Conservation (phyloP, 2,329 filamentous ascomycete species). For the Lachnellula occidentalis region DNA sequence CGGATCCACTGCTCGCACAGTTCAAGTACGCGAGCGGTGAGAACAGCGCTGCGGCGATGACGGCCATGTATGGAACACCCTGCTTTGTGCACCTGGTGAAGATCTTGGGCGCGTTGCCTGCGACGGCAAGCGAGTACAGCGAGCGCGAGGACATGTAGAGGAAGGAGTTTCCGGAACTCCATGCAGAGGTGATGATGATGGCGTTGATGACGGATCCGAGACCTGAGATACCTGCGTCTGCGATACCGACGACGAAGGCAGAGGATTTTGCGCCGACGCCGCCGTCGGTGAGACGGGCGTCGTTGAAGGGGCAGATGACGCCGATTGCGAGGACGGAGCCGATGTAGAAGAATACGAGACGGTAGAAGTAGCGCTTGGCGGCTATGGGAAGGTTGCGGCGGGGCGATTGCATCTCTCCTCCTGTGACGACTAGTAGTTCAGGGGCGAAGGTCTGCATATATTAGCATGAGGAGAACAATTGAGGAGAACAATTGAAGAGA, state of each 20-base stretch:
- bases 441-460: slow-evolving; percentile 36
- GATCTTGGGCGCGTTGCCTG: slow-evolving; percentile 45
- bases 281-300: slow-evolving; percentile 45
- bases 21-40: slow-evolving; percentile 44
- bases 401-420: slow-evolving; percentile 53
- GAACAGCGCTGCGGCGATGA: slow-evolving; percentile 39
- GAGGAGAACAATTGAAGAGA: neutral
- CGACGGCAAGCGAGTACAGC: slow-evolving; percentile 46
- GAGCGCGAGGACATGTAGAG: slow-evolving; percentile 47
- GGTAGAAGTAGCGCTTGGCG: slow-evolving; percentile 54
- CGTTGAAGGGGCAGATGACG: slow-evolving; percentile 51
- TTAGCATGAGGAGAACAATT: neutral
- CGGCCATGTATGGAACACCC: slow-evolving; percentile 46
- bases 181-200: slow-evolving; percentile 48
- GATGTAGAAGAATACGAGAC: slow-evolving; percentile 58
- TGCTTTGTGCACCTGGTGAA: slow-evolving; percentile 46
- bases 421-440: slow-evolving; percentile 50
- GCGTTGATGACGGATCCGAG: slow-evolving; percentile 51
- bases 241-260: slow-evolving; percentile 44
- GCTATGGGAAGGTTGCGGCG: slow-evolving; percentile 55
- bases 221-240: slow-evolving; percentile 42
- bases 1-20: slow-evolving; percentile 37
- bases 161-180: slow-evolving; percentile 51
- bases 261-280: slow-evolving; percentile 41
- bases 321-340: slow-evolving; percentile 53